These are phyloP conservation scores for Monosporascus cannonballus DNA, from an alignment of 2,329 filamentous ascomycete genomes.

Conservation along the genomic window DNA sequence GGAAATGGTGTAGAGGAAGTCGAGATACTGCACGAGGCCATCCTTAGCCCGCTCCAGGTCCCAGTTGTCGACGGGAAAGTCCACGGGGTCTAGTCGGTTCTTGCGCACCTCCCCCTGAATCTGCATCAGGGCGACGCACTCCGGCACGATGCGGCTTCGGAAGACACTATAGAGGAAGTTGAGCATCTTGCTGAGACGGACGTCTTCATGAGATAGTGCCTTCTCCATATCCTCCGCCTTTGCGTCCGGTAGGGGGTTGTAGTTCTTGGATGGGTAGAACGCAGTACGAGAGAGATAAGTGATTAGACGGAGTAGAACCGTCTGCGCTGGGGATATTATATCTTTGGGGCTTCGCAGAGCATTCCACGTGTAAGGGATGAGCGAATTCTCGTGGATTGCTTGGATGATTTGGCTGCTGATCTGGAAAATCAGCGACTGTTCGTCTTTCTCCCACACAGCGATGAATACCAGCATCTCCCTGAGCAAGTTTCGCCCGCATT, in stretches of 20 bases:
- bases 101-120: slow-evolving; percentile 85
- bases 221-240: slow-evolving; percentile 17
- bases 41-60: slow-evolving; percentile 97
- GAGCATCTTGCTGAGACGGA: slow-evolving; percentile 56
- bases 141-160: slow-evolving; percentile 84
- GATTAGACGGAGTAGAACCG: slow-evolving; percentile 83
- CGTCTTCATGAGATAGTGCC: slow-evolving; percentile 42
- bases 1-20: slow-evolving; percentile 85
- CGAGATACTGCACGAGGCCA: slow-evolving; percentile 87
- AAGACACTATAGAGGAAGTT: slow-evolving; percentile 93
- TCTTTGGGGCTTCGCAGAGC: slow-evolving; percentile 89
- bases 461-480: slow-evolving; percentile 93
- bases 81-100: slow-evolving; percentile 67
- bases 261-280: slow-evolving; percentile 34
- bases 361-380: slow-evolving; percentile 89
- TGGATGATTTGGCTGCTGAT: slow-evolving; percentile 95
- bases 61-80: slow-evolving; percentile 93
- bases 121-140: slow-evolving; percentile 90
- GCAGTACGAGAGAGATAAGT: slow-evolving; percentile 76
- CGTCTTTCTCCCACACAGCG: slow-evolving; percentile 91
- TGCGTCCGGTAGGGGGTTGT: slow-evolving; percentile 19
- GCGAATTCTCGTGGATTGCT: slow-evolving; percentile 79
- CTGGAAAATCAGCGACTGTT: slow-evolving; percentile 91
- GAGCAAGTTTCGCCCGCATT: slow-evolving; percentile 83
- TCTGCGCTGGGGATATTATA: slow-evolving; percentile 92